Conservation (phyloP, 2,329 filamentous ascomycete species). For the Aspergillus aculeatus region DNA sequence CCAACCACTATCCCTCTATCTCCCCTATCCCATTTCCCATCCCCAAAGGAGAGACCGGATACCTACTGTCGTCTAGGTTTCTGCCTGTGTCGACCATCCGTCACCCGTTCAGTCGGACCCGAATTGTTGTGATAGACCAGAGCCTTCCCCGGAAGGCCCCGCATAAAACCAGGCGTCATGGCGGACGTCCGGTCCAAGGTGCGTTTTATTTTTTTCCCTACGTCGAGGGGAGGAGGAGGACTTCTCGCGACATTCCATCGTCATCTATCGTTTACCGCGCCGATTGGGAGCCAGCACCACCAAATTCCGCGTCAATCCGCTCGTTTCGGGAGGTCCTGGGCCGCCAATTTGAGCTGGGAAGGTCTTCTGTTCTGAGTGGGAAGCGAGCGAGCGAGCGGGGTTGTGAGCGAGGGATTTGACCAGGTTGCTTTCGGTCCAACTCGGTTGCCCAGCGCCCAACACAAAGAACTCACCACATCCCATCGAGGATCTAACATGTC, state of each 20-base stretch:
- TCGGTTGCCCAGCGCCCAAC: background rate
- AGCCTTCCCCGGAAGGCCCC: conserved; percentile 53
- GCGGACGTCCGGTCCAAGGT: conserved; percentile 55
- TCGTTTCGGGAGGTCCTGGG: background rate
- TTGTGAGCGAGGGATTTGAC: conserved; percentile 2
- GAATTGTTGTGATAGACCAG: conserved; percentile 50
- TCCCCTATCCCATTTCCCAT: background rate
- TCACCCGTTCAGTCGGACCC: conserved; percentile 26
- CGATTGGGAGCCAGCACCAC: background rate
- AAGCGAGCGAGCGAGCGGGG: conserved; percentile 4
- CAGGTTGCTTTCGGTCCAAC: background rate
- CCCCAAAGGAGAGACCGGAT: conserved; percentile 29
- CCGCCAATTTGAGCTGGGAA: background rate
- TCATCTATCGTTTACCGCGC: background rate
- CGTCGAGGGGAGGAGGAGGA: background rate
- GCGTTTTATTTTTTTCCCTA: conserved; percentile 22
- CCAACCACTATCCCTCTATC: conserved; percentile 19
- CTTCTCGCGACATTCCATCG: background rate
- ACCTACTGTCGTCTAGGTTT: conserved; percentile 34
- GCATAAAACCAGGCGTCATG: conserved; percentile 50
- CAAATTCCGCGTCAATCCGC: background rate
- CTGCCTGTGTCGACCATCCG: conserved; percentile 33
- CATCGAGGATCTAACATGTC: background rate
- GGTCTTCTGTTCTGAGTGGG: background rate
- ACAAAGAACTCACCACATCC: background rate